These are phyloP conservation scores for Fusarium albidum DNA, from an alignment of 2,329 filamentous ascomycete genomes.

Conservation along the genomic window DNA sequence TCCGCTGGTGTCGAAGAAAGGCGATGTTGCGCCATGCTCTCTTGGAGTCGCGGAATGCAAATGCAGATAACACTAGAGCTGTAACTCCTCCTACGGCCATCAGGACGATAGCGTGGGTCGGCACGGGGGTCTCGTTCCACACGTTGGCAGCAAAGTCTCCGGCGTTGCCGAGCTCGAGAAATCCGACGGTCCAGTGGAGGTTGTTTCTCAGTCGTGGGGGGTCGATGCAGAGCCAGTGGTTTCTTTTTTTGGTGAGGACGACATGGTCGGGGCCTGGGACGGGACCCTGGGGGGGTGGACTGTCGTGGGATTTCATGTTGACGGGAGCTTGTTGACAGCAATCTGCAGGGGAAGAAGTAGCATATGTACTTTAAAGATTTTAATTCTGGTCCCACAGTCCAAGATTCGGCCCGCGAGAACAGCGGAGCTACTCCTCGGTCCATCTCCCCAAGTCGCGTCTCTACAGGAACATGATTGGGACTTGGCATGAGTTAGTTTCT, in stretches of 20 bases:
- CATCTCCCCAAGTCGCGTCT: no score
- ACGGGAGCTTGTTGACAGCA: no score
- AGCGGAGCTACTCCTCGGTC: no score
- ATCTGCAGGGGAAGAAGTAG: no score
- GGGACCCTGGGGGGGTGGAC: not conserved
- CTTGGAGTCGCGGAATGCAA: conserved; percentile 54
- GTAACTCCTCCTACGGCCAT: conserved; percentile 62
- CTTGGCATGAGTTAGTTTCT: no score
- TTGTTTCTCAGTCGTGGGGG: conserved; percentile 41
- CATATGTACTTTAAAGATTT: no score
- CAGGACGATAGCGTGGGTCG: conserved; percentile 55
- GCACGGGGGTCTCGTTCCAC: conserved; percentile 62
- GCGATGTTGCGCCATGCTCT: conserved; percentile 56
- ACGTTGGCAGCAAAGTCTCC: conserved; percentile 66
- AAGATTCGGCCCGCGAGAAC: no score
- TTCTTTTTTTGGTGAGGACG: conserved; percentile 19
- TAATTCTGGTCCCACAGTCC: no score
- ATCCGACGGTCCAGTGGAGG: conserved; percentile 50
- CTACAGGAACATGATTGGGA: no score
- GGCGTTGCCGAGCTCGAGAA: conserved; percentile 63
- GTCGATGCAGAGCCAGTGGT: conserved; percentile 15
- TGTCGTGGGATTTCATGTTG: no score
- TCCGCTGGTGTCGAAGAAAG: conserved; percentile 53
- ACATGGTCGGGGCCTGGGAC: conserved; percentile 21
- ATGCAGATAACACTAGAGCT: conserved; percentile 54